A percentile compares a stretch with the other conserved stretches of the same genome.
phyloP scores from a whole-genome alignment of 306 rosid genomes.

The Urtica urens region DNA sequence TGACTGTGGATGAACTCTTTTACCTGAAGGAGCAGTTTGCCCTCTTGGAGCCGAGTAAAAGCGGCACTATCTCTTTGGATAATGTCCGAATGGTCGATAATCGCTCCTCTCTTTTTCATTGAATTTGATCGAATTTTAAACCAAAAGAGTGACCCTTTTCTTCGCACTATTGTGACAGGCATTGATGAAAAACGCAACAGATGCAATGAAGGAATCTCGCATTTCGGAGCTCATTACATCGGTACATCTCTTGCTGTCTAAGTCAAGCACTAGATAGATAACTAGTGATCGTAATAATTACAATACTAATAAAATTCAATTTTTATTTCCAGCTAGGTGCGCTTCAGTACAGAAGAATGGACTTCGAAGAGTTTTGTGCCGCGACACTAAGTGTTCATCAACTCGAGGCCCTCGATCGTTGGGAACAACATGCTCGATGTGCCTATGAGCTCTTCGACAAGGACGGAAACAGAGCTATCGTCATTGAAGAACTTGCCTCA shows the following conservation, averaged over 20 bases:
- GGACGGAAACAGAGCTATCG: constrained; percentile 87
- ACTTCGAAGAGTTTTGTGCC: constrained; percentile 93
- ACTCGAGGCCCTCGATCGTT: constrained; percentile 91
- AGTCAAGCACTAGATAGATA: neutral
- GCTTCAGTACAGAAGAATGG: constrained; percentile 96
- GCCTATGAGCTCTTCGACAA: constrained; percentile 93
- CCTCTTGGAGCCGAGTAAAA: constrained; percentile 72
- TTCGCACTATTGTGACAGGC: constrained; percentile 34
- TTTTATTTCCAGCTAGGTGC: constrained; percentile 56
- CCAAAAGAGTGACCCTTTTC: constrained; percentile 10
- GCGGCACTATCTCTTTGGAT: constrained; percentile 66
- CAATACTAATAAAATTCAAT: constrained; percentile 11
- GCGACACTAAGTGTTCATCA: constrained; percentile 90
- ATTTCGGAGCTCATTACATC: constrained; percentile 64
- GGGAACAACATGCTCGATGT: constrained; percentile 96
- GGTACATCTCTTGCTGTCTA: constrained; percentile 24
- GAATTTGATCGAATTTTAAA: constrained; percentile 7
- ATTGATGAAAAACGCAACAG: constrained; percentile 66
- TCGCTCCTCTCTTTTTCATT: constrained; percentile 1
- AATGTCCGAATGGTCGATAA: constrained; percentile 49
- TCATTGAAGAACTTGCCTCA: constrained; percentile 94
- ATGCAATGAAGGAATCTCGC: constrained; percentile 92
- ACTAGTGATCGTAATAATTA: no score
- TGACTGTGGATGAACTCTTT: constrained; percentile 77
- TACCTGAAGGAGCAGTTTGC: constrained; percentile 85